Percentiles rank a stretch among this genome's conserved stretches.
Evolutionary conservation across 1,284 basidiomycete genomes (phyloP).

Genomic region (Ustilago trichophora): DNA sequence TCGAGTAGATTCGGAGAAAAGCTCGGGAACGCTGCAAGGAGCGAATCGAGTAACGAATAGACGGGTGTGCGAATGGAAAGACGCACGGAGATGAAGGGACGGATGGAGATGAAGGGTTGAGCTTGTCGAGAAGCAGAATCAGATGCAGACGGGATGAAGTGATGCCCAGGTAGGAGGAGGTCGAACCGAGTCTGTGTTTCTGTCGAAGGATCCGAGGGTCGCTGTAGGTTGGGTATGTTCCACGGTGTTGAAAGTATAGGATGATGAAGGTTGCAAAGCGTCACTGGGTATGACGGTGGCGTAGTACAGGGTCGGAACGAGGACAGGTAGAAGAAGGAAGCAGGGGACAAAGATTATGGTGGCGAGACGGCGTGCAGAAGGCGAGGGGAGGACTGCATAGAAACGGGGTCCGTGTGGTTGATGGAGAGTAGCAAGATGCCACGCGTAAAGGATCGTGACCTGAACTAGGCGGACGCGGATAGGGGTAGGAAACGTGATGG

Average conservation of each 20-base stretch:
- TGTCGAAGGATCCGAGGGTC: too few relatives aligned
- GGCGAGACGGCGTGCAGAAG: slow-evolving; percentile 1
- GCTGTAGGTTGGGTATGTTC: too few relatives aligned
- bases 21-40: not conserved
- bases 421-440: not conserved
- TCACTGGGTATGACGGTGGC: too few relatives aligned
- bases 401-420: slow-evolving; percentile 7
- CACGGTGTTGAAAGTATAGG: not conserved
- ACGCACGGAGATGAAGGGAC: slow-evolving; percentile 7
- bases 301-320: too few relatives aligned
- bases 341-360: not conserved
- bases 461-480: not conserved
- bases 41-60: not conserved
- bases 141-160: not conserved
- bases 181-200: too few relatives aligned
- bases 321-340: not conserved
- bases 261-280: slow-evolving; percentile 1
- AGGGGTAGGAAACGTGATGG: not conserved
- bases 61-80: not conserved
- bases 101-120: slow-evolving; percentile 4
- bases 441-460: not conserved
- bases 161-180: not conserved
- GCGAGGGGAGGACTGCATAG: not conserved
- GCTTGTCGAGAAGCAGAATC: slow-evolving; percentile 2
- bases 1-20: not conserved